Conservation (phyloP, 2,329 filamentous ascomycete genomes). For the Alternaria triticina region DNA sequence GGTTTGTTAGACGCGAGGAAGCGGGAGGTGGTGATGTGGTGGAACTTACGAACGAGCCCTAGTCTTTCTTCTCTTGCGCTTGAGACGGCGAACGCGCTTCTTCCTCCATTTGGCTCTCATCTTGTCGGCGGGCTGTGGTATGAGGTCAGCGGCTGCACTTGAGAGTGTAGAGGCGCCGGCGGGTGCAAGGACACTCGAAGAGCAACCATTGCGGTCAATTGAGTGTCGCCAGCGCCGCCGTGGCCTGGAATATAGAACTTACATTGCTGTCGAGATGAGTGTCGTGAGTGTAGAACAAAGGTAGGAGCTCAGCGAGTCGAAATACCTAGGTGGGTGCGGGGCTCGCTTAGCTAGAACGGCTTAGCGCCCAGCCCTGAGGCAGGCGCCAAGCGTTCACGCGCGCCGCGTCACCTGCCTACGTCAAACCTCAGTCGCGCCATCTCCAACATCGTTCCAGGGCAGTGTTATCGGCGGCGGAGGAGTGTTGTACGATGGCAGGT, state of each 20-base stretch:
- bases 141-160: slow-evolving; percentile 36
- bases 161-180: slow-evolving; percentile 15
- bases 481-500: slow-evolving; percentile 29
- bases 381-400: slow-evolving; percentile 12
- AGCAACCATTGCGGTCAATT: slow-evolving; percentile 31
- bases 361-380: slow-evolving; percentile 6
- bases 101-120: slow-evolving; percentile 99
- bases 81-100: slow-evolving; percentile 98
- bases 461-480: background rate
- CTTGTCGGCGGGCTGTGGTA: slow-evolving; percentile 53
- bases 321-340: slow-evolving; percentile 31
- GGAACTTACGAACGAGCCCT: slow-evolving; percentile 87
- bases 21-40: background rate
- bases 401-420: slow-evolving; percentile 15
- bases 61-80: slow-evolving; percentile 99
- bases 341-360: slow-evolving; percentile 25
- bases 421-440: background rate
- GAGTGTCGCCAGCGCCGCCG: slow-evolving; percentile 15
- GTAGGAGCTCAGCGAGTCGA: slow-evolving; percentile 24
- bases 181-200: slow-evolving; percentile 5
- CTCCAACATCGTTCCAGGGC: background rate
- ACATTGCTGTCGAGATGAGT: slow-evolving; percentile 53
- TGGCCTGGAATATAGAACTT: slow-evolving; percentile 31
- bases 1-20: slow-evolving; percentile 14
- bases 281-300: slow-evolving; percentile 49